Conservation (phyloP, 805 yeast species). For the Candida verbasci region DNA sequence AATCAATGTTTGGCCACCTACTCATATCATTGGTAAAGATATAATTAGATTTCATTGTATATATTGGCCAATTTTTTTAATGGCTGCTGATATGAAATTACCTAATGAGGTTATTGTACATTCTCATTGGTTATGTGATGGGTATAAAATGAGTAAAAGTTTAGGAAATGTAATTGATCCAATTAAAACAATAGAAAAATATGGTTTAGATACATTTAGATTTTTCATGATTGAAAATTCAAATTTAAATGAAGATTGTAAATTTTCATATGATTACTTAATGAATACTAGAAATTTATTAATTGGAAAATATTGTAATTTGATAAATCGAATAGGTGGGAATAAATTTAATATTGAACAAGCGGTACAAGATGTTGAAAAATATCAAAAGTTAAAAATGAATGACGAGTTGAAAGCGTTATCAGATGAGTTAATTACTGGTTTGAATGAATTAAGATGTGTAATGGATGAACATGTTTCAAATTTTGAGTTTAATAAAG, state of each 20-base stretch:
- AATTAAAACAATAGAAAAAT: constrained; percentile 50
- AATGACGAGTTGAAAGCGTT: constrained; percentile 19
- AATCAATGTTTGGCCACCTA: constrained; percentile 55
- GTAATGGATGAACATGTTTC: constrained; percentile 41
- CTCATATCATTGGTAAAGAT: constrained; percentile 89
- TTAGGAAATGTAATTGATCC: constrained; percentile 95
- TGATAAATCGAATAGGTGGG: constrained; percentile 71
- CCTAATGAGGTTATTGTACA: constrained; percentile 83
- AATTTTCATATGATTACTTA: constrained; percentile 61
- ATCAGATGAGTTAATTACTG: constrained; percentile 19
- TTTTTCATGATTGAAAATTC: constrained; percentile 76
- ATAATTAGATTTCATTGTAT: constrained; percentile 84
- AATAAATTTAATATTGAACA: constrained; percentile 55
- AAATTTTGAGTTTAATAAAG: constrained; percentile 50
- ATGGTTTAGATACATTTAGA: constrained; percentile 71
- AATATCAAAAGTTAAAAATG: constrained; percentile 16
- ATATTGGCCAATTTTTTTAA: constrained; percentile 88
- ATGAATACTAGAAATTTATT: constrained; percentile 55
- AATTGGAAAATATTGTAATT: constrained; percentile 79
- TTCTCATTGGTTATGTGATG: constrained; percentile 90
- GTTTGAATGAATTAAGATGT: constrained; percentile 30
- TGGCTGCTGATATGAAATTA: constrained; percentile 71
- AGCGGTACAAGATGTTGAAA: constrained; percentile 28
- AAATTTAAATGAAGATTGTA: constrained; percentile 71
- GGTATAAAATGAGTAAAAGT: constrained; percentile 90